phyloP scores from a whole-genome alignment of 805 yeast genomes.

The Nakazawaea populi region DNA sequence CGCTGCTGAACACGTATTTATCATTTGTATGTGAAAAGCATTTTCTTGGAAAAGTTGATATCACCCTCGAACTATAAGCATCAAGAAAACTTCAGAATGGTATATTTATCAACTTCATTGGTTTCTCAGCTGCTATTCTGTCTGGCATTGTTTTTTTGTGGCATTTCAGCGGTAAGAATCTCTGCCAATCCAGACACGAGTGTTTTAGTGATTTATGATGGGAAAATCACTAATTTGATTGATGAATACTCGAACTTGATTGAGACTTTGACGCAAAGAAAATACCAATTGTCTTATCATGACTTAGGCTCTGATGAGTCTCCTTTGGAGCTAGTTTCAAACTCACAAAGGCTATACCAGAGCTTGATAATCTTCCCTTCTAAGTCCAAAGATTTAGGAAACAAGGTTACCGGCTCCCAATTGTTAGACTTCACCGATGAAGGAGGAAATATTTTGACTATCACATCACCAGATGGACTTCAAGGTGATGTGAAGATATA shows the following conservation, averaged over 20 bases:
- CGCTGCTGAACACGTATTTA: slow-evolving; percentile 1
- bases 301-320: slow-evolving; percentile 20
- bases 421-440: slow-evolving; percentile 54
- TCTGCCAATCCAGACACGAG: slow-evolving; percentile 5
- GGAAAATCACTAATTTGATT: background rate
- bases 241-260: slow-evolving; percentile 20
- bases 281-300: slow-evolving; percentile 13
- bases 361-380: slow-evolving; percentile 58
- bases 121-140: background rate
- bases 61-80: background rate
- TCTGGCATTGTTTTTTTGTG: background rate
- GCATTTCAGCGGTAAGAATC: background rate
- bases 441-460: slow-evolving; percentile 72
- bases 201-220: slow-evolving; percentile 5
- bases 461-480: slow-evolving; percentile 44
- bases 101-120: background rate
- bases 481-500: slow-evolving; percentile 62
- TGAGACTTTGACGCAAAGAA: slow-evolving; percentile 11
- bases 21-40: background rate
- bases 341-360: slow-evolving; percentile 43
- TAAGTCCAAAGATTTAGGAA: slow-evolving; percentile 35
- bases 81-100: background rate
- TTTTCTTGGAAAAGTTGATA: background rate
- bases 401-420: slow-evolving; percentile 35
- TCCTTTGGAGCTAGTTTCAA: slow-evolving; percentile 25